These are phyloP conservation scores for Abrus precatorius DNA, from an alignment of 306 rosid genomes.

Conservation along the genomic window DNA sequence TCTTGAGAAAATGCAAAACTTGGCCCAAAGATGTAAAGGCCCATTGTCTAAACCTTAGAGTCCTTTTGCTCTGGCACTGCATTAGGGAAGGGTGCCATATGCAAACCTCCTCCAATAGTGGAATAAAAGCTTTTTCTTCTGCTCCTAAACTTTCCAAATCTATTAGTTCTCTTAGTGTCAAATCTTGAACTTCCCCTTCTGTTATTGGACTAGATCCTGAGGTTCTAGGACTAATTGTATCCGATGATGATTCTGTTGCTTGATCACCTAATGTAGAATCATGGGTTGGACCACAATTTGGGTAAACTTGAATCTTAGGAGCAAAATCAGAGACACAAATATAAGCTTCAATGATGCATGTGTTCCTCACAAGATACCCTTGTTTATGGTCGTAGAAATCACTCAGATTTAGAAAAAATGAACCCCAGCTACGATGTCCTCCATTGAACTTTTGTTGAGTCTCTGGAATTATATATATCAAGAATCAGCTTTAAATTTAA, in stretches of 20 bases:
- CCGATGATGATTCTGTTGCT: slow-evolving; percentile 29
- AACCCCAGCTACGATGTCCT: slow-evolving; percentile 89
- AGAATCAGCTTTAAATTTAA: neutral
- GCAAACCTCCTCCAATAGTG: slow-evolving; percentile 55
- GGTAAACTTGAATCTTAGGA: slow-evolving; percentile 36
- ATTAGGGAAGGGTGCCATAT: slow-evolving; percentile 48
- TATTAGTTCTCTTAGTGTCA: slow-evolving; percentile 45
- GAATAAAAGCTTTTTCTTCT: slow-evolving; percentile 43
- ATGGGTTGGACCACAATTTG: slow-evolving; percentile 23
- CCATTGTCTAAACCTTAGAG: slow-evolving; percentile 44
- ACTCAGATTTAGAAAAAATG: slow-evolving; percentile 72
- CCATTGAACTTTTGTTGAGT: slow-evolving; percentile 90
- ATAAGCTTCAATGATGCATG: slow-evolving; percentile 85
- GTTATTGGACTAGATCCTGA: slow-evolving; percentile 29
- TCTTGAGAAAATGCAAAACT: slow-evolving; percentile 51
- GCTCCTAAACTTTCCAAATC: slow-evolving; percentile 35
- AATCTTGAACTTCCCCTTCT: slow-evolving; percentile 32
- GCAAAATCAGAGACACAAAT: slow-evolving; percentile 57
- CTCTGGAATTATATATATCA: slow-evolving; percentile 48
- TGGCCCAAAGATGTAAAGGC: slow-evolving; percentile 53
- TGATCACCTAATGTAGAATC: neutral
- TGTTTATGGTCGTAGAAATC: slow-evolving; percentile 71
- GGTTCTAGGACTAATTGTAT: slow-evolving; percentile 29
- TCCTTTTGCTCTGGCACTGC: slow-evolving; percentile 35
- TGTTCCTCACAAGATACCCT: slow-evolving; percentile 80